Percentiles rank a stretch among this genome's conserved stretches.
Evolutionary conservation across 306 rosid species (phyloP).

Genomic region (cucumber (Cucumis sativus)): Cucumber_9930_V3 NC_026661.2:18452501-18453000

Average conservation of each 20-base stretch:
- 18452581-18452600: too few relatives aligned
- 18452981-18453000: constrained; percentile 75
- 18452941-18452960: constrained; percentile 61
- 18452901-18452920: constrained; percentile 79
- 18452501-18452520: too few relatives aligned
- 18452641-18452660: background rate
- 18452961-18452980: constrained; percentile 84
- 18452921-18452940: constrained; percentile 65
- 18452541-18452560: too few relatives aligned
- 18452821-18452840: constrained; percentile 60
- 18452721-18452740: constrained; percentile 3
- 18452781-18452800: constrained; percentile 29
- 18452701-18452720: constrained; percentile 10
- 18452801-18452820: constrained; percentile 50
- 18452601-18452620: too few relatives aligned
- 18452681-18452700: constrained; percentile 54
- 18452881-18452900: constrained; percentile 93
- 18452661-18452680: background rate
- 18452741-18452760: constrained; percentile 6
- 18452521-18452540: too few relatives aligned
- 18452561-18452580: background rate
- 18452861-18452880: constrained; percentile 94
- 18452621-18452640: background rate
- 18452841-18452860: constrained; percentile 90
- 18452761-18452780: constrained; percentile 22